A percentile compares a stretch with the other conserved stretches of the same genome.
Evolutionary conservation across 306 rosid genomes (phyloP).

Genomic region (Prunus mongolica): DNA sequence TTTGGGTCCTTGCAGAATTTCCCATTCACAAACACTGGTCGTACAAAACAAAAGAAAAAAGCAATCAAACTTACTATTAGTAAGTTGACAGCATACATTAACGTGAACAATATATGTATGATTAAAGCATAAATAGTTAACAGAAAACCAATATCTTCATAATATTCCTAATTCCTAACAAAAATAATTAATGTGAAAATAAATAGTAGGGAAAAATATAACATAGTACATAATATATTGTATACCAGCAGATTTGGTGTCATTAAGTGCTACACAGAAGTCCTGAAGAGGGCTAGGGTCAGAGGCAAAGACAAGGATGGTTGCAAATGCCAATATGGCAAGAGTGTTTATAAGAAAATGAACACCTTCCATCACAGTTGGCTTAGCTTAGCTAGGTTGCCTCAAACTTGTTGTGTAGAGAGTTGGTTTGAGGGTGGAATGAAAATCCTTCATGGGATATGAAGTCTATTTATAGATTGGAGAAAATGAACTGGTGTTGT

Average conservation of each 20-base stretch:
- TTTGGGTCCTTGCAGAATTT: neutral
- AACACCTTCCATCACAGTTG: neutral
- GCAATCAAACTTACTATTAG: neutral
- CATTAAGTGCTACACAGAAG: neutral
- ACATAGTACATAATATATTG: neutral
- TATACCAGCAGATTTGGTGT: no score
- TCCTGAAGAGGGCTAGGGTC: constrained; percentile 10
- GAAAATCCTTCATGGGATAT: neutral
- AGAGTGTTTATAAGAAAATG: neutral
- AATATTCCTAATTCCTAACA: no score
- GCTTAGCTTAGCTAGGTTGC: neutral
- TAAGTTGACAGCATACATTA: neutral
- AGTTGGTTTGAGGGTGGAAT: neutral
- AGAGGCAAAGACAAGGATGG: neutral
- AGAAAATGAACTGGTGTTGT: no score
- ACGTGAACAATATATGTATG: neutral
- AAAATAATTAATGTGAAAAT: no score
- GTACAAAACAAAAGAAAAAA: neutral
- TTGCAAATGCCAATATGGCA: constrained; percentile 2
- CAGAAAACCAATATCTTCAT: neutral
- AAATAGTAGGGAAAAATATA: neutral
- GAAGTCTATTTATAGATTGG: neutral
- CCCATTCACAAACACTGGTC: neutral
- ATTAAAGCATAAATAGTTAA: no score
- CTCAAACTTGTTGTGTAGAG: neutral